Evolutionary conservation across 2,329 filamentous ascomycete genomes (phyloP).

Genomic region (Hypoxylon sp.): DNA sequence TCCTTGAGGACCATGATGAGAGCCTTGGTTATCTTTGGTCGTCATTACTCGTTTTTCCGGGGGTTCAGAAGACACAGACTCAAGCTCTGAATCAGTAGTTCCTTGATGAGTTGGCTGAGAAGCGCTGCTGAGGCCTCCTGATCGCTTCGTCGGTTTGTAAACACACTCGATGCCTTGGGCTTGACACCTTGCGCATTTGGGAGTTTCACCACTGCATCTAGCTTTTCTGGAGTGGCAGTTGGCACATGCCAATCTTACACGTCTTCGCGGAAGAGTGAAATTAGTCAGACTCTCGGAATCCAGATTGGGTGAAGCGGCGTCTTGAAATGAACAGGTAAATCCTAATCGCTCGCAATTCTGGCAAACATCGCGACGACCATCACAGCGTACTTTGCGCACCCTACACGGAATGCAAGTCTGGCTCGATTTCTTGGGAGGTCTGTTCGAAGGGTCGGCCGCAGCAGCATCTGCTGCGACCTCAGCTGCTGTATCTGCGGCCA

Average conservation of each 20-base stretch:
- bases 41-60: constrained; percentile 54
- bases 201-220: constrained; percentile 70
- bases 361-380: constrained; percentile 68
- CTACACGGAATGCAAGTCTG: constrained; percentile 69
- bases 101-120: constrained; percentile 46
- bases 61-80: constrained; percentile 55
- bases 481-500: constrained; percentile 55
- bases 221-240: constrained; percentile 73
- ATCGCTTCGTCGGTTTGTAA: constrained; percentile 61
- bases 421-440: constrained; percentile 54
- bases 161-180: constrained; percentile 69
- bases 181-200: constrained; percentile 68
- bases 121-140: constrained; percentile 48
- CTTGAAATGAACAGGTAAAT: constrained; percentile 71
- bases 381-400: constrained; percentile 71
- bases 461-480: constrained; percentile 56
- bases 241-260: constrained; percentile 70
- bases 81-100: constrained; percentile 54
- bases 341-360: constrained; percentile 72
- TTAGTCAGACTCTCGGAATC: constrained; percentile 57
- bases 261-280: constrained; percentile 65
- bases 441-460: constrained; percentile 54
- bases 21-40: constrained; percentile 53
- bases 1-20: constrained; percentile 53
- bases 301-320: constrained; percentile 57